A percentile compares a stretch with the other conserved stretches of the same genome.
These are phyloP conservation scores for Ocimum tenuiflorum DNA, from an alignment of 257 asterid species.

Conservation along the genomic window DNA sequence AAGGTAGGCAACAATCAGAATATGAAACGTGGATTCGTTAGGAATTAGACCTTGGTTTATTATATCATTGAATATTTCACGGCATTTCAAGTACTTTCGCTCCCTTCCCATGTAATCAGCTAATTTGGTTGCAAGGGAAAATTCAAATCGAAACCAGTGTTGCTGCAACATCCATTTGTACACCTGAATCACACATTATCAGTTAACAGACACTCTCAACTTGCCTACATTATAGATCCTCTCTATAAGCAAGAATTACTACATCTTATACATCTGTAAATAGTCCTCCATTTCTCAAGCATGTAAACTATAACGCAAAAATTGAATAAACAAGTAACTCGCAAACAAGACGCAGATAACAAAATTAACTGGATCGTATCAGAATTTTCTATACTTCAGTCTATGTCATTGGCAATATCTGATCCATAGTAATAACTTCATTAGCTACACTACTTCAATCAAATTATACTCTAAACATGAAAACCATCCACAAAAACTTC, in stretches of 20 bases:
- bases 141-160: constrained; percentile 82
- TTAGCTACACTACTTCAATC: neutral
- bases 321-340: too few species aligned
- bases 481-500: constrained; percentile 1
- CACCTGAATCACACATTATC: constrained; percentile 41
- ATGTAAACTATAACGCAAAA: neutral
- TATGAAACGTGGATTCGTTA: constrained; percentile 76
- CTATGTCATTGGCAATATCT: neutral
- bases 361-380: neutral
- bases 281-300: neutral
- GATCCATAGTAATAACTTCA: neutral
- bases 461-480: neutral
- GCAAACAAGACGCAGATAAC: neutral
- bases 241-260: neutral
- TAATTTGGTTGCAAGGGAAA: constrained; percentile 70
- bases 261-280: neutral
- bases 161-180: constrained; percentile 95
- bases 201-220: constrained; percentile 1
- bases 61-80: constrained; percentile 74
- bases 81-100: constrained; percentile 71
- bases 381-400: neutral
- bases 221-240: neutral
- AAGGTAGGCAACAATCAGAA: constrained; percentile 69
- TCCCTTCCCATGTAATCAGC: constrained; percentile 96
- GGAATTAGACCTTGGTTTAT: constrained; percentile 78